phyloP scores from a whole-genome alignment of 2,329 filamentous ascomycete species.

The Neonectria hederae region DNA sequence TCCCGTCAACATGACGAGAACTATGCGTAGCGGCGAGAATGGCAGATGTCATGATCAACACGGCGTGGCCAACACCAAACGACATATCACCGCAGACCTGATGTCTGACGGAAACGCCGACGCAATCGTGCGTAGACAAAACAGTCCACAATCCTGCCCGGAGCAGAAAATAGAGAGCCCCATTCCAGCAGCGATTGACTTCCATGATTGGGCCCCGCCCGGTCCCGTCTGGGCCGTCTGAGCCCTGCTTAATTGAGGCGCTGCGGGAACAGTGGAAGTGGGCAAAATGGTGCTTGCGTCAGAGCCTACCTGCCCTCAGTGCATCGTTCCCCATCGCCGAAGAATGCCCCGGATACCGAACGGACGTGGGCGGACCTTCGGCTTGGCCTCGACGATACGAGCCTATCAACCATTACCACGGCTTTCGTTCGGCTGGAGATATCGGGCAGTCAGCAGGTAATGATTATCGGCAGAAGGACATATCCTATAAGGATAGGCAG shows the following conservation, averaged over 20 bases:
- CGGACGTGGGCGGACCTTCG: conserved; percentile 39
- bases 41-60: conserved; percentile 4
- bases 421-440: conserved; percentile 30
- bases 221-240: conserved; percentile 8
- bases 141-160: background rate
- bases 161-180: conserved; percentile 25
- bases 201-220: conserved; percentile 29
- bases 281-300: conserved; percentile 34
- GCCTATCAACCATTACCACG: conserved; percentile 22
- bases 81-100: background rate
- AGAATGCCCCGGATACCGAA: conserved; percentile 40
- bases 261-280: conserved; percentile 19
- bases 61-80: background rate
- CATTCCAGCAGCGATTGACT: conserved; percentile 33
- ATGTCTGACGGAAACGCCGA: background rate
- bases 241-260: conserved; percentile 9
- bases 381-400: conserved; percentile 37
- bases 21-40: background rate
- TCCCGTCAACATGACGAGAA: background rate
- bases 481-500: background rate
- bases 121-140: background rate
- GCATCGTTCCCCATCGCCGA: conserved; percentile 36
- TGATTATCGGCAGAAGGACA: background rate
- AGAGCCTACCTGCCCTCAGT: conserved; percentile 29
- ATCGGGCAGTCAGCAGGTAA: conserved; percentile 17